Percentiles rank a stretch among this genome's conserved stretches.
Conservation (phyloP, 345 rosid species). For the Alliaria petiolata region DNA sequence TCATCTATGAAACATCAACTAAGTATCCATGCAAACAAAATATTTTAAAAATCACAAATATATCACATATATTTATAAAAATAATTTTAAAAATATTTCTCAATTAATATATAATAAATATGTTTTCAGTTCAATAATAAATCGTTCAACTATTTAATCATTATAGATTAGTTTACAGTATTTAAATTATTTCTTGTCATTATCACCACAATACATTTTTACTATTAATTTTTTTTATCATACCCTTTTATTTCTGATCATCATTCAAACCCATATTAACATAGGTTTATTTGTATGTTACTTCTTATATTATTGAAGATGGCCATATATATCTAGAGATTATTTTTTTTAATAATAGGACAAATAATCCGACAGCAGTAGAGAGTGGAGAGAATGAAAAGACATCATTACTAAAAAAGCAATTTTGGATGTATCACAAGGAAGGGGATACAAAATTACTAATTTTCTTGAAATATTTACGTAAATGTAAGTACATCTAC, state of each 20-base stretch:
- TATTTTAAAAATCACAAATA: too few species aligned
- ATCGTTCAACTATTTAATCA: background rate
- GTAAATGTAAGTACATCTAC: background rate
- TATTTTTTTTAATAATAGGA: slow-evolving; percentile 27
- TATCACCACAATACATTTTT: background rate
- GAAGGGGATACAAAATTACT: background rate
- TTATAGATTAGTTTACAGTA: background rate
- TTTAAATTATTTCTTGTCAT: too few species aligned
- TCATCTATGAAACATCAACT: too few species aligned
- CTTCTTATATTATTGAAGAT: background rate
- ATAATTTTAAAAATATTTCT: too few species aligned
- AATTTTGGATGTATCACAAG: slow-evolving; percentile 19
- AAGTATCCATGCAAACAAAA: too few species aligned
- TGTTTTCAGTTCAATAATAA: too few species aligned
- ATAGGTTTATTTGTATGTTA: background rate
- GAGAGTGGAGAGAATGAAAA: slow-evolving; percentile 23
- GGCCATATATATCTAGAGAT: background rate
- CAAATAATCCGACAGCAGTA: slow-evolving; percentile 12
- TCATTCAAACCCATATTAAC: background rate
- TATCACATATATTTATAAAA: too few species aligned
- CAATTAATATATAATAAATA: too few species aligned
- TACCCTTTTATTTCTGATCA: background rate
- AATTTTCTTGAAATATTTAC: background rate
- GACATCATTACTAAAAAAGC: slow-evolving; percentile 27
- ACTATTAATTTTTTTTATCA: background rate